Base-by-base conservation (phyloP, 805 yeast genomes). In the Saturnispora dispora region DNA sequence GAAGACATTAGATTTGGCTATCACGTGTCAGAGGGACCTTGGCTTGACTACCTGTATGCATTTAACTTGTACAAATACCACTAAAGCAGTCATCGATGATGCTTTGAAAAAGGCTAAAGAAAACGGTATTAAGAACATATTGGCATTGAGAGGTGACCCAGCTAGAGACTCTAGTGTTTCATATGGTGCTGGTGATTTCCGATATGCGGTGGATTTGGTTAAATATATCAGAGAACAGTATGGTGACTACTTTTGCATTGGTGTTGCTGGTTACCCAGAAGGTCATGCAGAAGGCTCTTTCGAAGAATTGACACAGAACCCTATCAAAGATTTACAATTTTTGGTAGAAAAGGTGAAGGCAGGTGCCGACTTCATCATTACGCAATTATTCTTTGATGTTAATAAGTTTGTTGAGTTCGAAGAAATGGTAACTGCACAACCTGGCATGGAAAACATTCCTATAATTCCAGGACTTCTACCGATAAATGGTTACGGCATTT, bases 191-290 rank as follows among this genome's bases (percentile, higher is more conserved):
- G 65, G 66, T 2, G 84, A 79, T 50, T 90, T 89, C 68, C 71
- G 73, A 55, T 75, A 82, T 63, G 98, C 99, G 1, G 84, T 79
- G 1, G 99, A 93, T 64, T 76, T 93, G 54, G 96, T 93, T 10
- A 76, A 71, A 57, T 90, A 91, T 64, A 90, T 93, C 58, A 80
- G 78, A 58, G 57, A 73, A 50, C 65, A 79, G 46, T 74, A 90
- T 63, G 93, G 88, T 3, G 86, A 86, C 62, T 84, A 82, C 59
- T 91, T 91, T 69, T 86, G 96, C 63, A 74, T 91, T 51, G 99
- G 99, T 54, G 99, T 91, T 15, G 99, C 99, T 2, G 97, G 95
- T 1, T 91, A 91, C 66, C 96, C 99, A 8, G 99, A 91, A 64
- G 99, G 99, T 18, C 97, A 91, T 68, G 89, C 88, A 35, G 96